Evolutionary conservation across 83 land plant species (phyloP), one percentile per base, ranked within the genome.

Genomic region (Diphasiastrum complanatum): DNA sequence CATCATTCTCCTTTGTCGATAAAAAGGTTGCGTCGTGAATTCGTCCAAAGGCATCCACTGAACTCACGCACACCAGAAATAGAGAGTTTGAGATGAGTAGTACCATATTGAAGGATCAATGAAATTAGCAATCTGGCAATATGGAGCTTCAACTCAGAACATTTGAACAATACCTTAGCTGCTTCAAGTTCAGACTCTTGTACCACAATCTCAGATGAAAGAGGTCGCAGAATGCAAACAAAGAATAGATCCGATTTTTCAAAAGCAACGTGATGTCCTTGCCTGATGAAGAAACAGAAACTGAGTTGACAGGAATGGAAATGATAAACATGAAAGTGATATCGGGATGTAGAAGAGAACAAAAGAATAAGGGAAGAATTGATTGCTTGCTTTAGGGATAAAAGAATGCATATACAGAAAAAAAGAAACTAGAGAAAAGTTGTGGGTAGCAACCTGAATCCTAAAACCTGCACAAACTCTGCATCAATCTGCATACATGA

Each of bases 241-340:
- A 81, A 81, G 65, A 81, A 70, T 38, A 81, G 33, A 63, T 81
- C 84, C 43, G 84, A 81, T 56, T 81, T 77, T 34, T 78, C 78
- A 63, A 81, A 81, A 5, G 75, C 62, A 11, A 58, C 70, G 10
- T 50, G 55, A 50, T 81, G 84, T 8, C 71, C 71, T 60, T 81
- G 84, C 73, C 83, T 79, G 69, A 14, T 8, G 43, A 1, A 18
- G 18, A 41, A 41, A 41, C 45, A 41, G 18, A 1, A 1, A 0
- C n/a, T 41, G n/a, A 14, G n/a, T 14, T 14, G 0, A 0, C 45
- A 18, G 12, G 45, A 14, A 41, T 41, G 45, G 18, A 41, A 14
- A 38, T 38, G 43, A 38, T 38, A 8, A 14, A 8, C 1, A 41
- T 14, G 45, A 41, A 14, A 41, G n/a, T 18, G 18, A 41, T 18